These are phyloP conservation scores for Cryptococcus wingfieldii DNA, from an alignment of 1,284 basidiomycete species.

Conservation along the genomic window DNA sequence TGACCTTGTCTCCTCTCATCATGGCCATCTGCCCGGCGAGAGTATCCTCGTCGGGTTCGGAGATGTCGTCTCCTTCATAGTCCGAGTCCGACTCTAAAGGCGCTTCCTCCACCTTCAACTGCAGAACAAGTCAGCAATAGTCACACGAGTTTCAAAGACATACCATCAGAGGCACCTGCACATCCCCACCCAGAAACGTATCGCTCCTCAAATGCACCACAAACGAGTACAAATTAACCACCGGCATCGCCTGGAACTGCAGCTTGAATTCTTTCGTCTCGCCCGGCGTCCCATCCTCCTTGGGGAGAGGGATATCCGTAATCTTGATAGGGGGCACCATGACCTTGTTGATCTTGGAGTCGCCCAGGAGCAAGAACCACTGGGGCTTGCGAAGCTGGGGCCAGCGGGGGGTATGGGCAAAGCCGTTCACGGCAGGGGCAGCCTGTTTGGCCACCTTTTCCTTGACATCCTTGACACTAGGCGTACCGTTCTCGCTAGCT, in stretches of 20 bases:
- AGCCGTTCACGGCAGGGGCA: slow-evolving; percentile 54
- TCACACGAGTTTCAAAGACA: slow-evolving; percentile 31
- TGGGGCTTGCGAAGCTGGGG: slow-evolving; percentile 76
- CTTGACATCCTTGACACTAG: slow-evolving; percentile 52
- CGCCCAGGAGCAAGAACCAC: slow-evolving; percentile 90
- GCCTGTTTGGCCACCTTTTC: slow-evolving; percentile 39
- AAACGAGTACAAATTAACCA: slow-evolving; percentile 82
- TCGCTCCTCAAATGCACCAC: slow-evolving; percentile 80
- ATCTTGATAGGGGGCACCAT: slow-evolving; percentile 88
- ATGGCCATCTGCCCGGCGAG: slow-evolving; percentile 97
- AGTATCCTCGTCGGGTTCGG: slow-evolving; percentile 90
- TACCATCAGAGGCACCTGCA: slow-evolving; percentile 66
- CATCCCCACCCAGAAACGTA: slow-evolving; percentile 80
- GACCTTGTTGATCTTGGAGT: slow-evolving; percentile 81
- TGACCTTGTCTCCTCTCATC: slow-evolving; percentile 88
- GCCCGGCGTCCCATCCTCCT: slow-evolving; percentile 55
- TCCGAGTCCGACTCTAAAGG: slow-evolving; percentile 59
- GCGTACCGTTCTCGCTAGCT: slow-evolving; percentile 51
- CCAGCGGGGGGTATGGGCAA: slow-evolving; percentile 87
- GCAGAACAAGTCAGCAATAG: slow-evolving; percentile 1
- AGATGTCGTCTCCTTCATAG: slow-evolving; percentile 80
- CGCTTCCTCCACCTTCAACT: slow-evolving; percentile 79
- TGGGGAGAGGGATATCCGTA: slow-evolving; percentile 68
- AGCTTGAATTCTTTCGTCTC: slow-evolving; percentile 80
- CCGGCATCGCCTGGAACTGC: slow-evolving; percentile 91